Base-by-base conservation (phyloP, 345 rosid genomes). In the Acer yangbiense region DNA sequence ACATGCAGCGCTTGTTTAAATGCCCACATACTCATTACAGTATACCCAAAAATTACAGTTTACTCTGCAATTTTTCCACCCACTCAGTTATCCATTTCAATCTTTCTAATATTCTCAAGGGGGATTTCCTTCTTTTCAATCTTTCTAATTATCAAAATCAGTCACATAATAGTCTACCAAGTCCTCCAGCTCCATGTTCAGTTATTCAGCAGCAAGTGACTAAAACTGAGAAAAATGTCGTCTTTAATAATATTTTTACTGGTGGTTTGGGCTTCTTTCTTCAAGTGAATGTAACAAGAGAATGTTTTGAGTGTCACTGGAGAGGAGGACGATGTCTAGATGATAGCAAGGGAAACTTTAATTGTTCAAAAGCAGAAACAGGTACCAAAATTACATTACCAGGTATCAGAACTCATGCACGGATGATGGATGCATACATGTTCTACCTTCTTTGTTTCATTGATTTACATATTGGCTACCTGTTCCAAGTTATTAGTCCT, bases 111-210 rank as follows among this genome's bases (percentile, higher is more conserved):
- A 25, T 25, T 25, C 25, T 0, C 25, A 25, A 25, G n/a, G 1
- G 1, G 25, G 25, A 25, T 25, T 25, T 25, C 25, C 1, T 25
- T 25, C 2, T 0, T 27, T 27, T 27, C 29, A 1, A 27, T 32
- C 39, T 0, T 35, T 5, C 39, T 5, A 35, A 0, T 4, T 5
- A 4, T 35, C 39, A 35, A 6, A 35, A 35, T 35, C 1, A 0
- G 39, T 4, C 39, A 4, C 4, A 5, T 35, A 35, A 4, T 35
- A 35, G 35, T 3, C 4, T 2, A 32, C 5, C 35, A 32, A 32
- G 6, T 35, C 39, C 39, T 4, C 68, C 76, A 61, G 32, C 58
- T 65, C 20, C 67, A 18, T 83, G 88, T 65, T 77, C 86, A 64
- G 39, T 17, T 20, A 54, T 86, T 41, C 80, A 35, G n/a, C 68